A percentile compares a stretch with the other conserved stretches of the same genome.
These are phyloP conservation scores for Kurtzmaniella quercitrusa DNA, from an alignment of 1,139 yeast species.

Conservation along the genomic window DNA sequence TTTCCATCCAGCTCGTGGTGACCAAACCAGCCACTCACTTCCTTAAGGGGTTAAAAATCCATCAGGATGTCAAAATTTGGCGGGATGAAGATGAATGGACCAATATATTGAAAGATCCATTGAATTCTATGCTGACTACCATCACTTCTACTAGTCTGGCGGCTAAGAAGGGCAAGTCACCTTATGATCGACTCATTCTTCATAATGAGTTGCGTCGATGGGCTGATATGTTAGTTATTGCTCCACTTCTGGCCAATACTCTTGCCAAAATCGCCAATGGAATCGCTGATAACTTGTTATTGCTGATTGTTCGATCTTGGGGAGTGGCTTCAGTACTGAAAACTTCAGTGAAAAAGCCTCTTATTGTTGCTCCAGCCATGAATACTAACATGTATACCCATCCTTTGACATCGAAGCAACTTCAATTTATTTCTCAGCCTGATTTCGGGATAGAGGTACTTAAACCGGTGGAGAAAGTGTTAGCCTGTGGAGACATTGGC, in stretches of 20 bases:
- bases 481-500: constrained; percentile 95
- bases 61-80: constrained; percentile 86
- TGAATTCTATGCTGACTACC: constrained; percentile 9
- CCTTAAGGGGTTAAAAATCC: constrained; percentile 70
- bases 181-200: constrained; percentile 49
- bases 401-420: constrained; percentile 84
- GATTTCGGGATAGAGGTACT: constrained; percentile 67
- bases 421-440: constrained; percentile 46
- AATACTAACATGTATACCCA: constrained; percentile 94
- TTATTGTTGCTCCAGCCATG: constrained; percentile 95
- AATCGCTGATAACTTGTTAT: constrained; percentile 79
- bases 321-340: constrained; percentile 47
- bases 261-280: constrained; percentile 90
- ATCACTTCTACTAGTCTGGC: constrained; percentile 12
- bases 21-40: constrained; percentile 84
- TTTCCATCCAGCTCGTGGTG: constrained; percentile 80
- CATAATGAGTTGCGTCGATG: constrained; percentile 89
- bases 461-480: constrained; percentile 88
- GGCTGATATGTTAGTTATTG: constrained; percentile 91
- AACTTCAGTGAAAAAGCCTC: constrained; percentile 52
- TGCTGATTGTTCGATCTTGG: constrained; percentile 89
- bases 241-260: constrained; percentile 92
- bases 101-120: constrained; percentile 40
- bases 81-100: constrained; percentile 92
- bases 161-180: constrained; percentile 37